Evolutionary conservation across 441 rosid species (phyloP).

Genomic region (Euphorbia celastroides): DNA sequence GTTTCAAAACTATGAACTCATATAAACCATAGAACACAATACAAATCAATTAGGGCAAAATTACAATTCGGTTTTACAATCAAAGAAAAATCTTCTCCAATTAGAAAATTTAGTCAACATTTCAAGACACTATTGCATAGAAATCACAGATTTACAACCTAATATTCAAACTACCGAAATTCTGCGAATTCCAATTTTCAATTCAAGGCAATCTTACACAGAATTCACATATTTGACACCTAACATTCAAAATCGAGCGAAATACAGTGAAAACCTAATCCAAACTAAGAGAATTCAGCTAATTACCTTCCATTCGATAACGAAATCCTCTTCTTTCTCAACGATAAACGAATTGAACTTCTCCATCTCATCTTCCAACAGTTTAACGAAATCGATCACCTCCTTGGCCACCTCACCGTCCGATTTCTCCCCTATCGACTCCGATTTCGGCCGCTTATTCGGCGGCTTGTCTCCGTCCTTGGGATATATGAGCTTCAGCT

Average conservation of each 20-base stretch:
- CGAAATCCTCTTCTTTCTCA: constrained; percentile 90
- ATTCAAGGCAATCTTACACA: neutral
- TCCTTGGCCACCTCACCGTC: constrained; percentile 43
- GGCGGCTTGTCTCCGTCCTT: constrained; percentile 25
- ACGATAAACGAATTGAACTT: constrained; percentile 75
- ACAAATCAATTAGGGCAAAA: neutral
- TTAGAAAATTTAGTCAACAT: neutral
- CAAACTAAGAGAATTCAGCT: neutral
- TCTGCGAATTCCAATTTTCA: neutral
- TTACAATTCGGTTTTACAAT: too few relatives aligned
- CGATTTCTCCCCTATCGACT: neutral
- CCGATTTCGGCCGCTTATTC: constrained; percentile 19
- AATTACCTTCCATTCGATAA: constrained; percentile 59
- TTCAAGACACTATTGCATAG: too few relatives aligned
- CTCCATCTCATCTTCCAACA: constrained; percentile 82
- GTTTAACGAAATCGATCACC: constrained; percentile 56
- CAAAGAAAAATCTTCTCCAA: neutral
- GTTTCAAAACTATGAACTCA: neutral
- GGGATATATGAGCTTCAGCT: constrained; percentile 50
- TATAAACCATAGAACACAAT: neutral
- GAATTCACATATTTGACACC: neutral
- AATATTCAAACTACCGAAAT: too few relatives aligned
- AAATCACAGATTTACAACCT: too few relatives aligned
- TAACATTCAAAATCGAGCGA: neutral
- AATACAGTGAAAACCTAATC: constrained; percentile 18